Percentiles rank a stretch among this genome's conserved stretches.
Conservation (phyloP, 495 filamentous ascomycete genomes). For the Hypoxylon trugodes region DNA sequence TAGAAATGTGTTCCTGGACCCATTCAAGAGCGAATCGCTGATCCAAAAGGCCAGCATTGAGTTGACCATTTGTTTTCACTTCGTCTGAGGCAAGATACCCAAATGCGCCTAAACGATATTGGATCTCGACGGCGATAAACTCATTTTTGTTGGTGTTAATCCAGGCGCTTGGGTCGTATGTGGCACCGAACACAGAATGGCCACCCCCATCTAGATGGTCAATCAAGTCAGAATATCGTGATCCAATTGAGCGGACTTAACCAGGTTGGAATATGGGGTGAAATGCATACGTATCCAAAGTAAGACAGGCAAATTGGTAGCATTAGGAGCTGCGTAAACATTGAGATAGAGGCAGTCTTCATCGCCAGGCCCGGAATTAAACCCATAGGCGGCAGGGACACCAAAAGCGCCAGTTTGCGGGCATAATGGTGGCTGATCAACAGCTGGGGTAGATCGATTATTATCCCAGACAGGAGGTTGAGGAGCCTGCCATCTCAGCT, state of each 20-base stretch:
- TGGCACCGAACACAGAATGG: constrained; percentile 50
- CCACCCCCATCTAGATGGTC: constrained; percentile 49
- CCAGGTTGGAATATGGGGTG: background rate
- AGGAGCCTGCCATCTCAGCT: constrained; percentile 46
- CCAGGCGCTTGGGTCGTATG: constrained; percentile 51
- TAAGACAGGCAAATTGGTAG: constrained; percentile 50
- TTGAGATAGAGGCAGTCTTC: constrained; percentile 65
- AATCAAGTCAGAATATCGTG: constrained; percentile 1
- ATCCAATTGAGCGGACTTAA: background rate
- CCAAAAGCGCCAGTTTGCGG: constrained; percentile 44
- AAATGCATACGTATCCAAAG: constrained; percentile 48
- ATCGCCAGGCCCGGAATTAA: constrained; percentile 42
- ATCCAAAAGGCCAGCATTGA: constrained; percentile 73
- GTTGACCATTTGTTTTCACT: constrained; percentile 52
- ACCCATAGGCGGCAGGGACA: constrained; percentile 29
- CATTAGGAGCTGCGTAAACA: constrained; percentile 52
- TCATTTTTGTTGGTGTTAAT: constrained; percentile 53
- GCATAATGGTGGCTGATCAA: constrained; percentile 43
- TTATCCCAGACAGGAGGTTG: constrained; percentile 33
- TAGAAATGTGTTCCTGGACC: constrained; percentile 73
- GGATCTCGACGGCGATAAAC: constrained; percentile 56
- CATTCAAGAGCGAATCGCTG: constrained; percentile 75
- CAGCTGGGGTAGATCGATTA: constrained; percentile 30
- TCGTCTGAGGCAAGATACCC: constrained; percentile 57
- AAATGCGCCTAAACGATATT: constrained; percentile 61